Evolutionary conservation across 106 monocot genomes (phyloP), one percentile per base, ranked within the genome.

Genomic region (Phalaenopsis equestris): DNA sequence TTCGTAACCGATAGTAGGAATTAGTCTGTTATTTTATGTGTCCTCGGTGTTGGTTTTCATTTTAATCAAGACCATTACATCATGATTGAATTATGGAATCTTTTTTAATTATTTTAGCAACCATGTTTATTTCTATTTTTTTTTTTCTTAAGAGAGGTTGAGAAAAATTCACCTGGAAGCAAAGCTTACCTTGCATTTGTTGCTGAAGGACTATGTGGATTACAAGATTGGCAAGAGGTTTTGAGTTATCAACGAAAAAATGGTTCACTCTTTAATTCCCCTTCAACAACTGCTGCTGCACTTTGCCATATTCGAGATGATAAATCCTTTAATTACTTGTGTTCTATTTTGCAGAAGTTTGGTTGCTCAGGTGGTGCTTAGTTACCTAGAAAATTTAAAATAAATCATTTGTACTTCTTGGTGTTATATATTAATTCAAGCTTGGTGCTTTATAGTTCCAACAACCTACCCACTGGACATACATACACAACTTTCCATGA

Each of bases 211-310:
- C 81, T 91, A 65, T 87, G 83, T 11, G 77, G 81, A n/a, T 55
- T 67, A 17, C 83, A 84, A 9, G 85, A 89, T 24, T 92, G 83
- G 89, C 52, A 88, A 75, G 82, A 87, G 23, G 18, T 92, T n/a
- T 87, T 87, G 83, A 98, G 86, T 76, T 94, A 81, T 85, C 97
- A 94, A 77, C 84, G 85, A 81, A 84, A 75, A 77, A 92, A 98
- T 83, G 97, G 97, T 57, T 98, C 97, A 39, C 78, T 98, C 21
- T 92, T 98, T 81, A 91, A 92, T 77, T 94, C 92, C 47, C 97
- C 97, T 70, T 89, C 97, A 15, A 82, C 94, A 37, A 98, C 97
- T 58, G 92, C 94, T 87, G 89, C 85, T 84, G 84, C 84, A 79
- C 30, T 94, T 41, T 68, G 41, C 65, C 84, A 88, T 77, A 4